A percentile compares a stretch with the other conserved stretches of the same genome.
These are phyloP conservation scores for Apophysomyces trapeziformis DNA, from an alignment of 371 early-diverging fungal genomes.

Conservation along the genomic window DNA sequence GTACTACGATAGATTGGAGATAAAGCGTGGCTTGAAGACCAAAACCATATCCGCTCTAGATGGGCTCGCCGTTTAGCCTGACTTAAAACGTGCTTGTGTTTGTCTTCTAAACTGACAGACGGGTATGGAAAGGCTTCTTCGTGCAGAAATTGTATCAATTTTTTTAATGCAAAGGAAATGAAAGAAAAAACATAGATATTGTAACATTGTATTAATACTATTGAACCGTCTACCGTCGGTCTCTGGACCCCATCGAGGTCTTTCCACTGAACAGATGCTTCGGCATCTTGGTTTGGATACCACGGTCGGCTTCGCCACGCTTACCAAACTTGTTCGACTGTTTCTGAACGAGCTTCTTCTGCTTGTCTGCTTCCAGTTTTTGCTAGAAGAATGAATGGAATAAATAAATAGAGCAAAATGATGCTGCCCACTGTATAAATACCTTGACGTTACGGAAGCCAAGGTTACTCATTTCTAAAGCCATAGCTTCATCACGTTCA, in stretches of 20 bases:
- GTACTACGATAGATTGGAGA: too few relatives aligned
- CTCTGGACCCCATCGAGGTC: conserved; percentile 79
- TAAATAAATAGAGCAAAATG: background rate
- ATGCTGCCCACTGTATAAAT: conserved; percentile 8
- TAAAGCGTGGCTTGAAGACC: too few relatives aligned
- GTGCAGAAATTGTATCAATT: background rate
- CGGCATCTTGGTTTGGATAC: conserved; percentile 89
- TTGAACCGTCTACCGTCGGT: conserved; percentile 71
- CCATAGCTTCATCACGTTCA: conserved; percentile 52
- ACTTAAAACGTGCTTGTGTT: too few relatives aligned
- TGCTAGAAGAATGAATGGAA: conserved; percentile 27
- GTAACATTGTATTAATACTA: background rate
- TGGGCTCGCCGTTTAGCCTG: too few relatives aligned
- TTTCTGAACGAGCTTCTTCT: conserved; percentile 73
- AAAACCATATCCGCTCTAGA: too few relatives aligned
- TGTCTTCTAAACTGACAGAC: background rate
- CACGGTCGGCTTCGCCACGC: conserved; percentile 93
- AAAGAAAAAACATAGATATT: background rate
- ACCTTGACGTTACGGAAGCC: conserved; percentile 78
- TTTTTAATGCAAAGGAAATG: conserved; percentile 9
- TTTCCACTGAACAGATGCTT: conserved; percentile 98
- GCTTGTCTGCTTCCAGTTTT: conserved; percentile 75
- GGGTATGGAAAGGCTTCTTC: background rate
- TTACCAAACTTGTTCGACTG: conserved; percentile 79
- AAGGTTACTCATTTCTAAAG: conserved; percentile 70